Percentiles rank a stretch among this genome's conserved stretches.
Evolutionary conservation across 768 basidiomycete species (phyloP).

Genomic region (Baorangia bicolor): DNA sequence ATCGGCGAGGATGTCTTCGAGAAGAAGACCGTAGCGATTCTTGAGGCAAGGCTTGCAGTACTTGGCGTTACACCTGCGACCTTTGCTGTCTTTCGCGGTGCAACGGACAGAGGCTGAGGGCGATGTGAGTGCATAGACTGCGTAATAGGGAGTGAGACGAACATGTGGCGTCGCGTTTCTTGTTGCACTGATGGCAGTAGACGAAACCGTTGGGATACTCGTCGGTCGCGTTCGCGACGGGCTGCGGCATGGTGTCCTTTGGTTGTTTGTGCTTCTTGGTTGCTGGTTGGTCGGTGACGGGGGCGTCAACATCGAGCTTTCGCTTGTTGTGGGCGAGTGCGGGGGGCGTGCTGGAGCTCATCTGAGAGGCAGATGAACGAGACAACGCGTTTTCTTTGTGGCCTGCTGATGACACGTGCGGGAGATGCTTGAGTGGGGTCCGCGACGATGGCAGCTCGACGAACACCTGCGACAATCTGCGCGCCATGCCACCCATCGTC

Average conservation of each 20-base stretch:
- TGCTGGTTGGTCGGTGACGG: slow-evolving; percentile 17
- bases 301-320: slow-evolving; percentile 39
- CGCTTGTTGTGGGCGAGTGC: slow-evolving; percentile 45
- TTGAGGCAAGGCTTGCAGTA: slow-evolving; percentile 67
- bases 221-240: slow-evolving; percentile 20
- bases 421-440: slow-evolving; percentile 16
- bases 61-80: slow-evolving; percentile 51
- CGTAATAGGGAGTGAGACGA: slow-evolving; percentile 12
- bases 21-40: slow-evolving; percentile 54
- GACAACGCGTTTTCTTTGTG: slow-evolving; percentile 49
- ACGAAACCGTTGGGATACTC: slow-evolving; percentile 41
- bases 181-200: slow-evolving; percentile 73
- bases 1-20: slow-evolving; percentile 44
- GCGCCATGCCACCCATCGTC: slow-evolving; percentile 24
- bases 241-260: slow-evolving; percentile 17
- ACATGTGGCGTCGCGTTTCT: slow-evolving; percentile 57
- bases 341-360: slow-evolving; percentile 30
- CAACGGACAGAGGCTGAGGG: slow-evolving; percentile 37
- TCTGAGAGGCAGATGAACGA: slow-evolving; percentile 33
- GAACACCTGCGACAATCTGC: slow-evolving; percentile 47
- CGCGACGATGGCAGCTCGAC: slow-evolving; percentile 54
- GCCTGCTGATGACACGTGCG: slow-evolving; percentile 30
- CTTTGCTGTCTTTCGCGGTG: slow-evolving; percentile 33
- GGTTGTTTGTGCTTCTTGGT: slow-evolving; percentile 31
- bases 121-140: slow-evolving; percentile 7